These are phyloP conservation scores for Erodium texanum DNA, from an alignment of 441 rosid genomes.

Conservation along the genomic window DNA sequence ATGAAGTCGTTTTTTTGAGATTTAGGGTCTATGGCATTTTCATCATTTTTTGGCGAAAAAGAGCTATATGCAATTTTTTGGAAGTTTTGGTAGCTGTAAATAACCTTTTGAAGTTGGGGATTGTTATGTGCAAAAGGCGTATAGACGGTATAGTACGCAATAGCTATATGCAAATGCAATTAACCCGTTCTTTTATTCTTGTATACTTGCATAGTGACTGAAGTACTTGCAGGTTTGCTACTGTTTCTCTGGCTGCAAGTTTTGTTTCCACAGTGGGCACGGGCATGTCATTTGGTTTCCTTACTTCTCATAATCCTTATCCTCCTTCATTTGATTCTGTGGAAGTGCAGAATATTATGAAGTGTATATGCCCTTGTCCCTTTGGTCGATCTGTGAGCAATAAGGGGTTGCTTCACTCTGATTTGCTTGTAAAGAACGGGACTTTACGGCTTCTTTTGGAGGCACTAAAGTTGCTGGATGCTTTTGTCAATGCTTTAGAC, in stretches of 20 bases:
- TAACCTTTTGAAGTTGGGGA: too few species aligned
- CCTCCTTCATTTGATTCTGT: constrained; percentile 33
- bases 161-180: too few species aligned
- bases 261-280: constrained; percentile 51
- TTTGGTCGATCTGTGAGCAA: constrained; percentile 64
- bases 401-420: constrained; percentile 82
- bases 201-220: constrained; percentile 30
- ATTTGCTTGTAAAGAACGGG: constrained; percentile 72
- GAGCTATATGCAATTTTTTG: too few species aligned
- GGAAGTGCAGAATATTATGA: constrained; percentile 53
- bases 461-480: constrained; percentile 56
- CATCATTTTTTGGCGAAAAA: too few species aligned
- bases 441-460: constrained; percentile 77
- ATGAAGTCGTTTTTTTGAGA: too few species aligned
- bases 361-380: constrained; percentile 63
- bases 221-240: constrained; percentile 70
- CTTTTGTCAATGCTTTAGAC: constrained; percentile 41
- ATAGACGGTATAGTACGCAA: too few species aligned
- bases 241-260: constrained; percentile 72
- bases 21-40: too few species aligned
- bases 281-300: constrained; percentile 50
- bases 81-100: too few species aligned
- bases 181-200: constrained; percentile 12
- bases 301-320: constrained; percentile 31
- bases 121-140: too few species aligned